Percentiles rank a stretch among this genome's conserved stretches.
Evolutionary conservation across 164 flowering plant species (phyloP).

Genomic region (Brasenia schreberi): DNA sequence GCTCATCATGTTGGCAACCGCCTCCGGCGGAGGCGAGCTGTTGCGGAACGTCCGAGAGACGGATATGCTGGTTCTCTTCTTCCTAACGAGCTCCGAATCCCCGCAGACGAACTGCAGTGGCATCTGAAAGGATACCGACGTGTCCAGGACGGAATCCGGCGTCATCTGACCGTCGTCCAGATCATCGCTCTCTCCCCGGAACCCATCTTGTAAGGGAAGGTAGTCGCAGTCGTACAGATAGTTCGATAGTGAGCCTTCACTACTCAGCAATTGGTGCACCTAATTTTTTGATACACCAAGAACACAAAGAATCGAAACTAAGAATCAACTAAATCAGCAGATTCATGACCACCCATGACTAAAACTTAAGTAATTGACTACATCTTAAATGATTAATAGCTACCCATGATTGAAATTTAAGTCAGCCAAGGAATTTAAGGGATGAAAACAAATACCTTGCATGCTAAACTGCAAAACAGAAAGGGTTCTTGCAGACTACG

Average conservation of each 20-base stretch:
- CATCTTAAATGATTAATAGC: background rate
- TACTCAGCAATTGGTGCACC: slow-evolving; percentile 40
- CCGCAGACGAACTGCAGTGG: slow-evolving; percentile 27
- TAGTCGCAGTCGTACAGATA: slow-evolving; percentile 38
- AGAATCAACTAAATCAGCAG: background rate
- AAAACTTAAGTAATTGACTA: background rate
- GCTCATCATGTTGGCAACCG: slow-evolving; percentile 4
- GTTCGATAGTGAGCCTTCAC: slow-evolving; percentile 32
- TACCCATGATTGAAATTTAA: background rate
- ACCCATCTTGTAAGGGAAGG: slow-evolving; percentile 35
- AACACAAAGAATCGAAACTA: background rate
- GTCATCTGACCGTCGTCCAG: slow-evolving; percentile 51
- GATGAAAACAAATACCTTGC: slow-evolving; percentile 39
- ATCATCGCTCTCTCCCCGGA: slow-evolving; percentile 19
- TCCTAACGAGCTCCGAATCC: slow-evolving; percentile 43
- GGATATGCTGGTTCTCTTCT: slow-evolving; percentile 43
- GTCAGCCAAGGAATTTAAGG: slow-evolving; percentile 3
- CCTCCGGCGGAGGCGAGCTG: slow-evolving; percentile 19
- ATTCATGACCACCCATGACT: no score
- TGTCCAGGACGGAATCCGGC: slow-evolving; percentile 60
- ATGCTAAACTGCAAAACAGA: slow-evolving; percentile 72
- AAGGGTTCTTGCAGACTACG: slow-evolving; percentile 60
- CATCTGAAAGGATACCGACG: slow-evolving; percentile 22
- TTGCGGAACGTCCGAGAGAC: slow-evolving; percentile 14
- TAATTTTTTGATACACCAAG: slow-evolving; percentile 3